Conservation (phyloP, 2,329 filamentous ascomycete species). For the Neoscytalidium dimidiatum region DNA sequence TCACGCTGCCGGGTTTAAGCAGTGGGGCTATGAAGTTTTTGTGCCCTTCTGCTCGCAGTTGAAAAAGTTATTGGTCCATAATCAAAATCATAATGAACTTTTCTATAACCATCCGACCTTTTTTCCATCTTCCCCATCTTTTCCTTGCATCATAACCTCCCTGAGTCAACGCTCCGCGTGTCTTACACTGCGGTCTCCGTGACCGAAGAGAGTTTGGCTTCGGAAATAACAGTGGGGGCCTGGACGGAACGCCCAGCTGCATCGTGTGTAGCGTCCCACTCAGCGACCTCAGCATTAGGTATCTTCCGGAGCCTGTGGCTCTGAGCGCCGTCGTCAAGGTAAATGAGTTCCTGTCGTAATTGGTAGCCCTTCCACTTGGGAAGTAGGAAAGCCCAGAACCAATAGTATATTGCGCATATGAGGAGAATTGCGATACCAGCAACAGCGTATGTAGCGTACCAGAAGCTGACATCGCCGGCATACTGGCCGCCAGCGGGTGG, state of each 20-base stretch:
- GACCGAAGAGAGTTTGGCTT: background rate
- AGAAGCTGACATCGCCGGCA: constrained; percentile 70
- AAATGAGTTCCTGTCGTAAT: constrained; percentile 57
- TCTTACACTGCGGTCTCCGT: background rate
- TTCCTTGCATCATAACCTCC: too few relatives aligned
- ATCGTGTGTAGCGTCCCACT: constrained; percentile 64
- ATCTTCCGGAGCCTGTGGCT: constrained; percentile 58
- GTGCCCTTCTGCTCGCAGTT: too few relatives aligned
- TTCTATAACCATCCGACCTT: too few relatives aligned
- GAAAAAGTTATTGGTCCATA: too few relatives aligned
- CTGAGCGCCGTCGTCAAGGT: constrained; percentile 51
- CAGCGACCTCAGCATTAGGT: constrained; percentile 49
- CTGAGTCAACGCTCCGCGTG: too few relatives aligned
- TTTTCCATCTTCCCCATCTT: too few relatives aligned
- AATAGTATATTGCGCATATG: constrained; percentile 60
- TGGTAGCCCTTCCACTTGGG: constrained; percentile 56
- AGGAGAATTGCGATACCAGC: constrained; percentile 62
- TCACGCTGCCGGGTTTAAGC: too few relatives aligned
- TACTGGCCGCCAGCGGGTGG: constrained; percentile 62
- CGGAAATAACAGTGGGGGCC: background rate
- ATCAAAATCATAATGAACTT: too few relatives aligned
- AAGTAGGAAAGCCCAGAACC: constrained; percentile 58
- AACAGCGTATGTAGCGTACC: constrained; percentile 70
- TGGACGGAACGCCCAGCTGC: constrained; percentile 30
- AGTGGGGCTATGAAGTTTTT: too few relatives aligned